A percentile compares a stretch with the other conserved stretches of the same genome.
Conservation (phyloP, 75 land plant genomes). For the Cupressus sempervirens region DNA sequence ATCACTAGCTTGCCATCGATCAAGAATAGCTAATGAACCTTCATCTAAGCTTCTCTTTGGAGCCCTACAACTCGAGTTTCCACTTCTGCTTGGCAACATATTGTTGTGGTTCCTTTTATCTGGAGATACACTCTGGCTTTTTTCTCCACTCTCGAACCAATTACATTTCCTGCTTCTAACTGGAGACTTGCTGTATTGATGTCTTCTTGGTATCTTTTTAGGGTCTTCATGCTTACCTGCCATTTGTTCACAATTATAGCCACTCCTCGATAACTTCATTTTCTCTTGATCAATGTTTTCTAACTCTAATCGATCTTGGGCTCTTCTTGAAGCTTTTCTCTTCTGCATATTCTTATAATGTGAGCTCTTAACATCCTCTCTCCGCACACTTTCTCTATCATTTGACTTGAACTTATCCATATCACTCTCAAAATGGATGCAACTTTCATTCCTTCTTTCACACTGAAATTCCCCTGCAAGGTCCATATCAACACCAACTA, state of each 20-base stretch:
- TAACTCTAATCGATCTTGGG: neutral
- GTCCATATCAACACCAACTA: neutral
- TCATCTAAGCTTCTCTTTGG: conserved; percentile 10
- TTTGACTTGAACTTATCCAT: neutral
- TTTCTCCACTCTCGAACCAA: neutral
- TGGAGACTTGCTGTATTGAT: neutral
- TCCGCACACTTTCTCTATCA: neutral
- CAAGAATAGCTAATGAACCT: neutral
- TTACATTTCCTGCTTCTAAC: neutral
- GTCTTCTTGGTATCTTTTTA: neutral
- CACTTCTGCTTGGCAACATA: neutral
- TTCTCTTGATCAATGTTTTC: neutral
- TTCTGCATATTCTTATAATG: neutral
- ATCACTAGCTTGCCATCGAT: conserved; percentile 15
- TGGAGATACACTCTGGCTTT: neutral
- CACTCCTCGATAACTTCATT: conserved; percentile 4
- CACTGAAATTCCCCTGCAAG: neutral
- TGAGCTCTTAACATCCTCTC: neutral
- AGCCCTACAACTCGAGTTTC: neutral
- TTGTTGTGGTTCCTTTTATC: neutral
- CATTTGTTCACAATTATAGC: neutral
- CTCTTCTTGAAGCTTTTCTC: neutral
- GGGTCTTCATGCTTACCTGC: neutral
- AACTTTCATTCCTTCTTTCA: conserved; percentile 6
- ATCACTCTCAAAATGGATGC: neutral